phyloP scores from a whole-genome alignment of 495 filamentous ascomycete genomes.

The Echria macrotheca region DNA sequence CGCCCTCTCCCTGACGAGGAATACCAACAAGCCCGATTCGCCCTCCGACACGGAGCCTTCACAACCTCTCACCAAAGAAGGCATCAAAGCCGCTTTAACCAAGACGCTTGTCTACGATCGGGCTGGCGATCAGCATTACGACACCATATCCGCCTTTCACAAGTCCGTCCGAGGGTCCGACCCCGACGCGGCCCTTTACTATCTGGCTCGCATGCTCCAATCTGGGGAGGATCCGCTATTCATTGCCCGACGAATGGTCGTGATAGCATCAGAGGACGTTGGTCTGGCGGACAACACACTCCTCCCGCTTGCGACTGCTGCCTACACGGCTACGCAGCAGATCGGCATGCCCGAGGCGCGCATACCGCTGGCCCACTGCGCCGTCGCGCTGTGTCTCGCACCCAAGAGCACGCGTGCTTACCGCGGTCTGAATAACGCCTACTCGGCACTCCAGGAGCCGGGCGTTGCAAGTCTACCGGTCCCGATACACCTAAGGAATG shows the following conservation, averaged over 20 bases:
- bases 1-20: conserved; percentile 54
- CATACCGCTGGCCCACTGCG: conserved; percentile 83
- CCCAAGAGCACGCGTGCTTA: conserved; percentile 86
- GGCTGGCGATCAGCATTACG: conserved; percentile 91
- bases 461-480: conserved; percentile 74
- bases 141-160: conserved; percentile 94
- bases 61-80: conserved; percentile 48
- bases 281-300: conserved; percentile 86
- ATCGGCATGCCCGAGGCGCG: conserved; percentile 92
- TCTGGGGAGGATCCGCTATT: conserved; percentile 92
- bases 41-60: conserved; percentile 18
- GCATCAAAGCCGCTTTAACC: conserved; percentile 74
- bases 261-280: conserved; percentile 87
- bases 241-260: conserved; percentile 85
- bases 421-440: conserved; percentile 71
- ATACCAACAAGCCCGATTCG: no score
- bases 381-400: conserved; percentile 74
- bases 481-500: conserved; percentile 84
- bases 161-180: conserved; percentile 87
- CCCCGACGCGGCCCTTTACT: conserved; percentile 84
- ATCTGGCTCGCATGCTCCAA: conserved; percentile 92
- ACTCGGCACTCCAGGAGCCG: conserved; percentile 67
- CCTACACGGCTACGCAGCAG: conserved; percentile 79
- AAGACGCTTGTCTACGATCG: conserved; percentile 93
- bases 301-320: conserved; percentile 74